Percentiles rank a stretch among this genome's conserved stretches.
Evolutionary conservation across 306 rosid genomes (phyloP).

Genomic region (Cicer bijugum): DNA sequence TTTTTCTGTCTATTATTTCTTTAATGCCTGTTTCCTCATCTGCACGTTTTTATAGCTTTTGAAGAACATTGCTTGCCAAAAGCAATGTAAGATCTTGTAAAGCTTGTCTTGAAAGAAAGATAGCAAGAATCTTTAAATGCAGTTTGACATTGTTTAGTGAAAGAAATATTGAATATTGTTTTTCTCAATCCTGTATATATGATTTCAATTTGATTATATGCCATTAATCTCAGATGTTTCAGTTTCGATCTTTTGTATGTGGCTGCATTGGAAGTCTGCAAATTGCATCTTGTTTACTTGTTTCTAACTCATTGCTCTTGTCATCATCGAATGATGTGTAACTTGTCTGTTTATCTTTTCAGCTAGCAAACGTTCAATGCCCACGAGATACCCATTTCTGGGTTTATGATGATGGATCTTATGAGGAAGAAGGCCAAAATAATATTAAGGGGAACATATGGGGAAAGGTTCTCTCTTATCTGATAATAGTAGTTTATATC

Average conservation of each 20-base stretch:
- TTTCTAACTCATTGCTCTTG: slow-evolving; percentile 19
- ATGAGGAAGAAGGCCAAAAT: slow-evolving; percentile 97
- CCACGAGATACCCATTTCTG: slow-evolving; percentile 94
- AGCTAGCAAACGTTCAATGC: slow-evolving; percentile 93
- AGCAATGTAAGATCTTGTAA: slow-evolving; percentile 26
- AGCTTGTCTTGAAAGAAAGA: slow-evolving; percentile 34
- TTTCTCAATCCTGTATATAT: slow-evolving; percentile 12
- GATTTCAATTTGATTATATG: slow-evolving; percentile 9
- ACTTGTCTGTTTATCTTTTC: slow-evolving; percentile 46
- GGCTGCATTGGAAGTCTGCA: slow-evolving; percentile 22
- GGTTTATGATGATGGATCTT: slow-evolving; percentile 94
- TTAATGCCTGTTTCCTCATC: slow-evolving; percentile 33
- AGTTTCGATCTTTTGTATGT: slow-evolving; percentile 18
- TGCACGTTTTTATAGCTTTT: slow-evolving; percentile 13
- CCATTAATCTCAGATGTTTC: slow-evolving; percentile 25
- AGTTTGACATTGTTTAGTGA: slow-evolving; percentile 27
- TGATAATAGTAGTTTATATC: slow-evolving; percentile 39
- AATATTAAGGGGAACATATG: slow-evolving; percentile 93
- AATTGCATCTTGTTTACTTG: slow-evolving; percentile 1
- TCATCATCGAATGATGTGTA: slow-evolving; percentile 18
- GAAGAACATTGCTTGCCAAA: slow-evolving; percentile 22
- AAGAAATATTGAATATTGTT: slow-evolving; percentile 19
- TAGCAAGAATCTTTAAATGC: slow-evolving; percentile 22
- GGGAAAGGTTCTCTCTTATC: slow-evolving; percentile 96
- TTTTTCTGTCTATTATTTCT: neutral